Conservation (phyloP, 2,329 filamentous ascomycete genomes). For the Aspergillus hiratsukae region DNA sequence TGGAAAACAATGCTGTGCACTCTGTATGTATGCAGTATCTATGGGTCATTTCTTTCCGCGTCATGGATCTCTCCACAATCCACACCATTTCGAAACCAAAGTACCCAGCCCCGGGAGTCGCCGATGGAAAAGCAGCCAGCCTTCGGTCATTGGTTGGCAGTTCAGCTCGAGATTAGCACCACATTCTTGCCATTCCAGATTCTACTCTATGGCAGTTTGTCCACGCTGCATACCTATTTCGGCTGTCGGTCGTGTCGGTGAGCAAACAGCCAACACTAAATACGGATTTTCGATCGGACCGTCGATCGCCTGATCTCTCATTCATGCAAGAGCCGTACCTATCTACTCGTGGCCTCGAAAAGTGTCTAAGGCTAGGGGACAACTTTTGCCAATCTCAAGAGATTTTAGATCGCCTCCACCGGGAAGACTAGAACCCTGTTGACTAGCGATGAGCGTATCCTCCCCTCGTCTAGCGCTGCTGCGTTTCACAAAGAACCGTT, state of each 20-base stretch:
- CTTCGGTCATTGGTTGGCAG: neutral
- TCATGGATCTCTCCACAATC: slow-evolving; percentile 4
- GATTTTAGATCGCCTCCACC: slow-evolving; percentile 6
- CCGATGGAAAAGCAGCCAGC: neutral
- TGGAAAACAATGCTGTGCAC: slow-evolving; percentile 19
- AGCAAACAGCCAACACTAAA: slow-evolving; percentile 19
- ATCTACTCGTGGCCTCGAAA: slow-evolving; percentile 19
- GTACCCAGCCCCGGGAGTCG: neutral
- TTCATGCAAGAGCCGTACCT: slow-evolving; percentile 20
- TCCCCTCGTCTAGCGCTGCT: slow-evolving; percentile 11
- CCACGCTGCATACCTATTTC: slow-evolving; percentile 13
- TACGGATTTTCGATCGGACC: slow-evolving; percentile 20
- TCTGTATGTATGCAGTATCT: neutral
- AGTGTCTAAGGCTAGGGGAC: slow-evolving; percentile 13
- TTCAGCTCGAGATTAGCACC: neutral
- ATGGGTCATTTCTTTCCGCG: neutral
- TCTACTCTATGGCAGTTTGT: neutral
- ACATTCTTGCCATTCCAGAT: neutral
- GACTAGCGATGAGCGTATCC: slow-evolving; percentile 11
- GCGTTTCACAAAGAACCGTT: slow-evolving; percentile 12
- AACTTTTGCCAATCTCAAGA: slow-evolving; percentile 4
- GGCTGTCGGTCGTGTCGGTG: slow-evolving; percentile 24
- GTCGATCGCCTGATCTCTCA: slow-evolving; percentile 26
- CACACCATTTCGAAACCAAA: neutral
- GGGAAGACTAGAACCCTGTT: slow-evolving; percentile 11